Evolutionary conservation across 495 filamentous ascomycete species (phyloP).

Genomic region (Neurospora sublineolata): DNA sequence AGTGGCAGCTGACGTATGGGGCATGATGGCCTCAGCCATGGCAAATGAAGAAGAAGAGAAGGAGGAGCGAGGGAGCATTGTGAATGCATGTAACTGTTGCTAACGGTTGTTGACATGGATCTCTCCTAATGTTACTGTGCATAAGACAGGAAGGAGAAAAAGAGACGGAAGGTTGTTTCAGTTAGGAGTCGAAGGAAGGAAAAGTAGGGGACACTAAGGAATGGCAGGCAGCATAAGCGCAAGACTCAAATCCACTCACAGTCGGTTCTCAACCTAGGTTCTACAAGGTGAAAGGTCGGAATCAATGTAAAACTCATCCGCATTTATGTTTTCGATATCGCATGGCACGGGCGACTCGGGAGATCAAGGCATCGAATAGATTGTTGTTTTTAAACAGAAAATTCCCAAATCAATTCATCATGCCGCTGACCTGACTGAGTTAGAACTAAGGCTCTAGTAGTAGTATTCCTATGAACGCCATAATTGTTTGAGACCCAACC

Average conservation of each 20-base stretch:
- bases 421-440: background rate
- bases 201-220: background rate
- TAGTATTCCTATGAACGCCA: background rate
- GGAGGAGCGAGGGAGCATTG: background rate
- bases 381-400: background rate
- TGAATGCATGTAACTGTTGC: background rate
- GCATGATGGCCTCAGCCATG: background rate
- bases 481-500: background rate
- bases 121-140: background rate
- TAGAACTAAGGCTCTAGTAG: background rate
- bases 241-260: background rate
- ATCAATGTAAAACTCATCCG: background rate
- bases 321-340: background rate
- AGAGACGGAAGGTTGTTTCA: background rate
- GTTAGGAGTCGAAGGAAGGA: background rate
- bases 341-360: background rate
- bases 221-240: background rate
- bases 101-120: background rate
- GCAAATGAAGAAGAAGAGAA: background rate
- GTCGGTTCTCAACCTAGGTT: background rate
- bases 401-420: background rate
- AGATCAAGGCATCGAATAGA: background rate
- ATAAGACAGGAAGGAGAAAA: background rate
- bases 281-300: background rate
- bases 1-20: background rate